phyloP scores from a whole-genome alignment of 2,329 filamentous ascomycete genomes.

The Thielaviopsis euricoi region DNA sequence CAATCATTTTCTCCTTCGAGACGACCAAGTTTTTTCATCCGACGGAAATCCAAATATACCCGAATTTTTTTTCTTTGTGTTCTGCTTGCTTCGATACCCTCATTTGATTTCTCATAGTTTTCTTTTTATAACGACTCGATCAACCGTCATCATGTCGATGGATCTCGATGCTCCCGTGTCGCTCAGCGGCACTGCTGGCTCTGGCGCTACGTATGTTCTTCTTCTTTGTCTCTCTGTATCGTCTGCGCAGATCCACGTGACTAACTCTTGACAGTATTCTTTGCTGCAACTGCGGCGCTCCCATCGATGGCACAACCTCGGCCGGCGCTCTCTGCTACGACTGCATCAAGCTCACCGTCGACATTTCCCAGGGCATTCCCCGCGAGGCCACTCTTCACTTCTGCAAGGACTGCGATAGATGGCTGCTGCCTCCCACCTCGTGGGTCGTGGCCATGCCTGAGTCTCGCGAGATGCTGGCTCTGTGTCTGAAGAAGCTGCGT shows the following conservation, averaged over 20 bases:
- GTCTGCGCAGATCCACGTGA: neutral
- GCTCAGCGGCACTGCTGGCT: conserved; percentile 19
- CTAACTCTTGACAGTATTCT: conserved; percentile 48
- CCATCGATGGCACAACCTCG: conserved; percentile 79
- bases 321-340: conserved; percentile 87
- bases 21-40: neutral
- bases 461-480: conserved; percentile 77
- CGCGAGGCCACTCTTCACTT: conserved; percentile 79
- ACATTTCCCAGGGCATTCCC: conserved; percentile 83
- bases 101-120: neutral
- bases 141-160: conserved; percentile 22
- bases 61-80: neutral
- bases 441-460: conserved; percentile 79
- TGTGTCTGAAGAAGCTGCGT: conserved; percentile 77
- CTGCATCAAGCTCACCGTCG: conserved; percentile 85
- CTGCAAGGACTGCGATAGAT: conserved; percentile 88
- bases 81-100: neutral
- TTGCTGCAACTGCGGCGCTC: conserved; percentile 92
- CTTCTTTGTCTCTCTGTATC: neutral
- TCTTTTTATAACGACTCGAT: neutral
- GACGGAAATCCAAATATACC: neutral
- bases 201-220: conserved; percentile 25
- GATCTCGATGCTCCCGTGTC: conserved; percentile 28
- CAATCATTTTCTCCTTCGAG: neutral
- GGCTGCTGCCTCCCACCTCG: conserved; percentile 69